Evolutionary conservation across 768 basidiomycete species (phyloP).

Genomic region (Megacollybia marginata): DNA sequence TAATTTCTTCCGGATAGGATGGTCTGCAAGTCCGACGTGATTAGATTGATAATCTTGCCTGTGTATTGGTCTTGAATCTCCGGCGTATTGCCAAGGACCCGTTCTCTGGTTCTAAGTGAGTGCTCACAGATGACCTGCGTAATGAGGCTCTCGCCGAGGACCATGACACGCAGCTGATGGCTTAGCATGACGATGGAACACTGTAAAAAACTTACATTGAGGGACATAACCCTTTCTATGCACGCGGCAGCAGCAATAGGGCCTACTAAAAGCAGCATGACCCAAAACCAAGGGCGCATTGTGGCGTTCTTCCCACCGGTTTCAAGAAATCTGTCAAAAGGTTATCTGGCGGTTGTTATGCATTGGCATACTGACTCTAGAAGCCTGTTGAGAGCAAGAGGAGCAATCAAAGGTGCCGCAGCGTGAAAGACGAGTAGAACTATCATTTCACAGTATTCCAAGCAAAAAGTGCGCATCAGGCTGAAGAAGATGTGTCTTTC

Average conservation of each 20-base stretch:
- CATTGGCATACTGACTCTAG: conserved; percentile 20
- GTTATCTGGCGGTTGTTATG: neutral
- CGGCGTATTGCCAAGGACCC: conserved; percentile 40
- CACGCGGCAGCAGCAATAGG: conserved; percentile 32
- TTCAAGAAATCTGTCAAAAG: conserved; percentile 48
- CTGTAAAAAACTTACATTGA: neutral
- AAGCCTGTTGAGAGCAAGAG: conserved; percentile 33
- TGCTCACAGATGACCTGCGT: conserved; percentile 37
- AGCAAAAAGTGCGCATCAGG: conserved; percentile 29
- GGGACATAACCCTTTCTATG: conserved; percentile 34
- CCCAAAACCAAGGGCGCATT: conserved; percentile 67
- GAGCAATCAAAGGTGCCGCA: conserved; percentile 23
- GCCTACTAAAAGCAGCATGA: conserved; percentile 41
- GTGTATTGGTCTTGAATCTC: conserved; percentile 16
- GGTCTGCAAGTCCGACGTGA: conserved; percentile 51
- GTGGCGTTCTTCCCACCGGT: conserved; percentile 36
- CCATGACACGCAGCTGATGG: conserved; percentile 33
- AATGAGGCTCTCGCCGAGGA: conserved; percentile 38
- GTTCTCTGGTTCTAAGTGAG: conserved; percentile 40
- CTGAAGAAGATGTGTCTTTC: conserved; percentile 39
- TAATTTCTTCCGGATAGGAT: conserved; percentile 30
- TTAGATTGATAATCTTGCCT: conserved; percentile 67
- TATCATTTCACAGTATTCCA: conserved; percentile 23
- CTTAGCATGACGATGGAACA: neutral
- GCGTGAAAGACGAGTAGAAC: conserved; percentile 18